Percentiles rank a stretch among this genome's conserved stretches.
Conservation (phyloP, 257 asterid species). For the Schizonepeta tenuifolia region DNA sequence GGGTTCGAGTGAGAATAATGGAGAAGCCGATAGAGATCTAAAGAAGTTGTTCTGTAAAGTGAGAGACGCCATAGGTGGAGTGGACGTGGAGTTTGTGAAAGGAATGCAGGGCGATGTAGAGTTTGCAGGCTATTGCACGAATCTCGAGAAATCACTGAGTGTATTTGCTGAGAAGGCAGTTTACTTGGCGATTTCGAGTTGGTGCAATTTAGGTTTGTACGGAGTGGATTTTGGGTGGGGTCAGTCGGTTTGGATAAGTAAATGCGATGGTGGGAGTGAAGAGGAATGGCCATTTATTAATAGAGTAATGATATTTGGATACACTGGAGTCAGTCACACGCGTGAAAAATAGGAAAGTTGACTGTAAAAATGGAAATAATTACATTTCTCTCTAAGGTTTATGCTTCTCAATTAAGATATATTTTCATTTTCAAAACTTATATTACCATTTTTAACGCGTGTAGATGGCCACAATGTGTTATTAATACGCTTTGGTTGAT, state of each 20-base stretch:
- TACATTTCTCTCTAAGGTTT: too few relatives aligned
- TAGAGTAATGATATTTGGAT: too few relatives aligned
- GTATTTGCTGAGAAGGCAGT: conserved; percentile 36
- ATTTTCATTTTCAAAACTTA: too few relatives aligned
- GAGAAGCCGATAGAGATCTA: conserved; percentile 20
- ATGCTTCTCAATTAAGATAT: too few relatives aligned
- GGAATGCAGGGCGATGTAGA: conserved; percentile 43
- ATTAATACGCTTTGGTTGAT: too few relatives aligned
- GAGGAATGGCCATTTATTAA: conserved; percentile 43
- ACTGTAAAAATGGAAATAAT: too few relatives aligned
- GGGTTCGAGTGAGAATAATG: conserved; percentile 26
- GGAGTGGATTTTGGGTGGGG: conserved; percentile 51
- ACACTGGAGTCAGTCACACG: too few relatives aligned
- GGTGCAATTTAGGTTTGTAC: conserved; percentile 57
- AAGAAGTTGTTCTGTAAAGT: conserved; percentile 32
- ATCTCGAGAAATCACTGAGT: conserved; percentile 38
- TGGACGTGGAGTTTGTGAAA: conserved; percentile 41
- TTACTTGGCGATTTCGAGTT: conserved; percentile 47
- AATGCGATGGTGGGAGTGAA: conserved; percentile 44
- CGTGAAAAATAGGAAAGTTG: too few relatives aligned
- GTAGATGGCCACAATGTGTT: too few relatives aligned
- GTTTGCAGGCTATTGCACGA: conserved; percentile 41
- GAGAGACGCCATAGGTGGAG: conserved; percentile 32
- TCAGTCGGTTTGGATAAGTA: conserved; percentile 41
- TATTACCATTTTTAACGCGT: too few relatives aligned